phyloP scores from a whole-genome alignment of 148 eudicot species.

The Limonium bicolor region DNA sequence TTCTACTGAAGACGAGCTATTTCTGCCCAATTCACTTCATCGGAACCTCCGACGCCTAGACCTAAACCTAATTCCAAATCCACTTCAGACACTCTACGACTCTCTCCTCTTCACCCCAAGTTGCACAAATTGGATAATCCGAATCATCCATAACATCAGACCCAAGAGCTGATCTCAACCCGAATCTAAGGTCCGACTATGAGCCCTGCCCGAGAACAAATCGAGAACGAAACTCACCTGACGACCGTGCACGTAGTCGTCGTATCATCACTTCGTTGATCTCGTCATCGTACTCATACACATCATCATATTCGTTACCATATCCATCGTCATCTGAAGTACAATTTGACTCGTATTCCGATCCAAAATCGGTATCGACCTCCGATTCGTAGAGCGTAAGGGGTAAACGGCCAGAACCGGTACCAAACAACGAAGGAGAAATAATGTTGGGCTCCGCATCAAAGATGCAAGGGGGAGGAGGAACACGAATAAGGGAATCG shows the following conservation, averaged over 20 bases:
- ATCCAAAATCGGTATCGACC: constrained; percentile 11
- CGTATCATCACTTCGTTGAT: too few species aligned
- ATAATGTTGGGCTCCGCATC: background rate
- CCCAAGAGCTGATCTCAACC: constrained; percentile 5
- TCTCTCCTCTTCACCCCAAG: constrained; percentile 7
- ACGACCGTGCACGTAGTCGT: too few species aligned
- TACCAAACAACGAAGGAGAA: background rate
- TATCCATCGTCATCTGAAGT: background rate
- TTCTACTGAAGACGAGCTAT: background rate
- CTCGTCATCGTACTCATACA: constrained; percentile 6
- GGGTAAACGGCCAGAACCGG: background rate
- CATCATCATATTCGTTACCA: background rate
- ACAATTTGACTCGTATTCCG: background rate
- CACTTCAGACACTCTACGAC: constrained; percentile 6
- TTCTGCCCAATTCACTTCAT: background rate
- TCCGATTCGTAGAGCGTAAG: constrained; percentile 5
- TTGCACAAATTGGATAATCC: constrained; percentile 9
- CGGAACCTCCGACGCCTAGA: constrained; percentile 20
- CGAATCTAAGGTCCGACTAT: constrained; percentile 3
- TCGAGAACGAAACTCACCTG: constrained; percentile 37
- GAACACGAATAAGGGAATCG: background rate
- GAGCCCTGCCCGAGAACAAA: constrained; percentile 27
- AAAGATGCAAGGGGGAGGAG: background rate
- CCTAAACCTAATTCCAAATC: constrained; percentile 37
- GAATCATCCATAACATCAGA: constrained; percentile 3